Evolutionary conservation across 1,139 yeast species (phyloP), one percentile per base, ranked within the genome.

Genomic region (Candida sanyaensis): DNA sequence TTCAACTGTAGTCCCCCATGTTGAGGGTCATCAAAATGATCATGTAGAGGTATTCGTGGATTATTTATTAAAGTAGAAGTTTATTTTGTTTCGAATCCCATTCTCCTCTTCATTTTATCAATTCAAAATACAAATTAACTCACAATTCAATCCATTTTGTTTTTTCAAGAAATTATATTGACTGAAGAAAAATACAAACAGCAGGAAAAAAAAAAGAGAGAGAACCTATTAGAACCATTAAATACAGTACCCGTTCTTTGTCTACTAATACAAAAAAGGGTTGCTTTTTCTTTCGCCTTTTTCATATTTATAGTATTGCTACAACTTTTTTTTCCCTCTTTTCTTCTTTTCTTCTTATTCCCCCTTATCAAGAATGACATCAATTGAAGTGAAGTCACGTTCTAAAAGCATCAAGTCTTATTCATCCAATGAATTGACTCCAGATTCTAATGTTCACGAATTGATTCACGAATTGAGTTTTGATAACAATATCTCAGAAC

Each of bases 381-480:
- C 66, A 38, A 68, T 78, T 53, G 69, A 66, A 36, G 74, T 81
- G 37, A 72, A 72, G 50, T 69, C 86, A 1, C 79, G 86, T 49
- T 81, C 86, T 23, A 77, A 71, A 56, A 59, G 73, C 17, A 64
- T 83, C 56, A 77, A 71, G 53, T 69, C 69, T 39, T 63, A 67
- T 39, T 61, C 73, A 8, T 63, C 73, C 39, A 70, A 71, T 54
- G 69, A 64, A 51, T 62, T 70, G 60, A 60, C 65, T n/a, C 55
- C 61, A 8, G 64, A 63, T 10, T 60, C 68, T 6, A 58, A 65
- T 12, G 67, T 67, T 41, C 49, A 62, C 37, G 71, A 68, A 39
- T 65, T 81, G 34, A 57, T 74, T 38, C 55, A 61, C 23, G 62
- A 68, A 47, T 59, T 82, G 50, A 76, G 86, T 12, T 63, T 63